Evolutionary conservation across 768 basidiomycete genomes (phyloP), one percentile per base, ranked within the genome.

Genomic region (Boletus subparvulus): DNA sequence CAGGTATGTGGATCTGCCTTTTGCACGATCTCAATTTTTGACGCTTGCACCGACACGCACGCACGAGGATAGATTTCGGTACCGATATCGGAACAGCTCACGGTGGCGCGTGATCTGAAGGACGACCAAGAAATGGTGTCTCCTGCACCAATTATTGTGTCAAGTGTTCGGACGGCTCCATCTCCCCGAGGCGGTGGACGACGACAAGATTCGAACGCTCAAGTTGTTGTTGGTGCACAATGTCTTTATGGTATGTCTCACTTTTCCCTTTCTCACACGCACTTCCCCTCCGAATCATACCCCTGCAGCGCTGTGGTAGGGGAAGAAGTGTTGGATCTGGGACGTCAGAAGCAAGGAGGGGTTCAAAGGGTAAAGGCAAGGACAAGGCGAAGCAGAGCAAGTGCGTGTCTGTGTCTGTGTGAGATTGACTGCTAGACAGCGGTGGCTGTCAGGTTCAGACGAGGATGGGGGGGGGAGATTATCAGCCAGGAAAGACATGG

Each of bases 61-160:
- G n/a, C n/a, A n/a, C n/a, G n/a, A n/a, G n/a, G n/a, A n/a, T n/a
- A 94, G 92, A 81, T 92, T 48, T 87, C 92, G 69, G 72, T 92
- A 21, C 73, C 82, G 3, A 80, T 88, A 3, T 90, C 87, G 54
- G 81, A 86, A 42, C 75, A 84, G 43, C 79, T 89, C 12, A 73
- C 79, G 4, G 73, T 78, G 16, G 77, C 84, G 52, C 82, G 80
- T 19, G 85, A 87, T 14, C 69, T 86, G 24, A 90, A 90, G 4
- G 87, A 87, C 1, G 86, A 83, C 45, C 82, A 88, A 64, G 82
- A 85, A 41, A 89, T 90, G 85, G 81, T 92, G 12, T 74, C 82
- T 0, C 83, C 88, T 0, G 74, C 83, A 19, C 89, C 92, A 64
- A 85, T 92, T 56, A 86, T 67, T 90, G 9, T 84, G 83, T 55